phyloP scores from a whole-genome alignment of 768 basidiomycete genomes.

The Tricholoma furcatifolium region DNA sequence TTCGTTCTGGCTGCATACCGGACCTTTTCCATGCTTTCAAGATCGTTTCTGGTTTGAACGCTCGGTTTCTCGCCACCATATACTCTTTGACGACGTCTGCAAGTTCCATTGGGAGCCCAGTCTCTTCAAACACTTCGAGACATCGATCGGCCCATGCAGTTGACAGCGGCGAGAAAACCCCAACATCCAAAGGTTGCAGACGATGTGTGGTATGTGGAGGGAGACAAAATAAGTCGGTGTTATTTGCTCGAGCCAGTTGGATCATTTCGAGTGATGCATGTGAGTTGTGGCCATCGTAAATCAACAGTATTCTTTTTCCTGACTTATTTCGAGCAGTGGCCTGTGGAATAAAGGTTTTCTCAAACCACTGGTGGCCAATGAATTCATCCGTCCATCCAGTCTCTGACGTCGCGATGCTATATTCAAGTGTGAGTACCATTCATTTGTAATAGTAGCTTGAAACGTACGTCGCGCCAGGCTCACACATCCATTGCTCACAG shows the following conservation, averaged over 20 bases:
- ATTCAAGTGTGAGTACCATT: slow-evolving; percentile 1
- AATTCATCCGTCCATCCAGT: slow-evolving; percentile 44
- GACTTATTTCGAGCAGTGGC: too few species aligned
- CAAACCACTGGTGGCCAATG: slow-evolving; percentile 24
- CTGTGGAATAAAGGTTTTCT: too few species aligned
- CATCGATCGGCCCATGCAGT: slow-evolving; percentile 1
- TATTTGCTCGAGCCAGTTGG: slow-evolving; percentile 18
- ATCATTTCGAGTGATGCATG: slow-evolving; percentile 28
- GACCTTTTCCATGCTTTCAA: too few species aligned
- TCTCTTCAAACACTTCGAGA: not conserved
- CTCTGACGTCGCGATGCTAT: slow-evolving; percentile 34
- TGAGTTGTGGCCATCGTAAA: slow-evolving; percentile 44
- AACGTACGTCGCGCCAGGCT: slow-evolving; percentile 19
- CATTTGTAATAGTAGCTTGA: not conserved
- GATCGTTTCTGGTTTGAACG: too few species aligned
- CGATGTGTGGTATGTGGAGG: too few species aligned
- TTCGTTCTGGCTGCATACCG: too few species aligned
- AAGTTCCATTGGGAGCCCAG: not conserved
- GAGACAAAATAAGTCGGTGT: not conserved
- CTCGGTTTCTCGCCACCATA: not conserved
- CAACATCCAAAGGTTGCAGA: too few species aligned
- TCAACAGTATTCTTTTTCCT: slow-evolving; percentile 30
- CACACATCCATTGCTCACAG: slow-evolving; percentile 22
- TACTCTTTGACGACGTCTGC: not conserved
- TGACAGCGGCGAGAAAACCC: too few species aligned